Base-by-base conservation (phyloP, 768 basidiomycete genomes). In the Macrolepiota albuminosa region DNA sequence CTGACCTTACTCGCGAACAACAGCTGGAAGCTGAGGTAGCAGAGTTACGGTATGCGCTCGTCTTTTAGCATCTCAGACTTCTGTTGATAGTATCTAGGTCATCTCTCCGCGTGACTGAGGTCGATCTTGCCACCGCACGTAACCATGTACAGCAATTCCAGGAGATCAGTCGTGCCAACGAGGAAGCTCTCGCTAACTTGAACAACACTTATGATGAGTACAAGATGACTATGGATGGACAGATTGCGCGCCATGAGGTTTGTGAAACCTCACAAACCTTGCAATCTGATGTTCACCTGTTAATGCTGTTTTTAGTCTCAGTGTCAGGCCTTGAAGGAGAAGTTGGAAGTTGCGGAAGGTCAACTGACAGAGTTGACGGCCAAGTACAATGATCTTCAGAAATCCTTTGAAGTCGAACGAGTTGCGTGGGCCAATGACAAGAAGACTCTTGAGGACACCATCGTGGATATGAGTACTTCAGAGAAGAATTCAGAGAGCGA, bases 21-120 rank as follows among this genome's bases (percentile, higher is more conserved):
- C 89, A 91, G 66, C 80, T 95, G 9, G 87, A 93, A 70, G 78
- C 84, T 16, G 91, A 94, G 68, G 88, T 95, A 21, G 93, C 92
- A 4, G 92, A 94, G 56, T 79, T 95, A 21, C 80, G 92, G 90
- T 92, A 58, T 33, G 79, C 72, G 48, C 57, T 39, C 10, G 13
- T 47, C 21, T 34, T n/a, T 48, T 14, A 29, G 6, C 26, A 31
- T n/a, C 2, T 14, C 37, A 40, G 40, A 21, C 34, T 62, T 49
- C 59, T 59, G n/a, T 34, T 52, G n/a, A 42, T 31, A 54, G 33
- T 29, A 7, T 18, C 49, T 66, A 93, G 92, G 13, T 84, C 87
- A 42, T 78, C 87, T 31, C 77, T 95, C 54, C 93, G 91, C 73
- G 79, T 91, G 2, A 79, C 87, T 2, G 86, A 94, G 70, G 81